These are phyloP conservation scores for Pisolithus sp. DNA, from an alignment of 768 basidiomycete species.

Conservation along the genomic window DNA sequence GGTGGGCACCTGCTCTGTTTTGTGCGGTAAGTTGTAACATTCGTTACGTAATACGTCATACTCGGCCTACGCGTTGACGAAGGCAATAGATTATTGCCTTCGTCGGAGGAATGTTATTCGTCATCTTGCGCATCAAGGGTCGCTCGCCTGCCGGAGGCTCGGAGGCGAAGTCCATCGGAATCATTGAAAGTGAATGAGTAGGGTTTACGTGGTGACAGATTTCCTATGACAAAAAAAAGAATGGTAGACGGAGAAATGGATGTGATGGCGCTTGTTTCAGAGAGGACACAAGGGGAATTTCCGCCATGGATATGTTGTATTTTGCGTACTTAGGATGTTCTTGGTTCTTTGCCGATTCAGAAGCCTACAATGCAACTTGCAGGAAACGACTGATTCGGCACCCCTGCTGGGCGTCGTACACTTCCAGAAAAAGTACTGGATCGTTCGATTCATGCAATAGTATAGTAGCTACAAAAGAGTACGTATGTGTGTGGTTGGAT, in stretches of 20 bases:
- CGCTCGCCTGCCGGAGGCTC: neutral
- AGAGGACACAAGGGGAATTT: too few relatives aligned
- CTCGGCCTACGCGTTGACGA: neutral
- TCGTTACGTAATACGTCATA: neutral
- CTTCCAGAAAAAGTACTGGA: too few relatives aligned
- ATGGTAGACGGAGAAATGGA: too few relatives aligned
- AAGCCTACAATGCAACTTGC: too few relatives aligned
- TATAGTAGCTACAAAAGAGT: neutral
- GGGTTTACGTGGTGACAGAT: too few relatives aligned
- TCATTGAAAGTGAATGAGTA: neutral
- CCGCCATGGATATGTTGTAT: too few relatives aligned
- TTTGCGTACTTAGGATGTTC: too few relatives aligned
- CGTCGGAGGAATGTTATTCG: neutral
- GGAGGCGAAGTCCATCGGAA: neutral
- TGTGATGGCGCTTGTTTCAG: too few relatives aligned
- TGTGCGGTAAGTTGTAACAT: constrained; percentile 29
- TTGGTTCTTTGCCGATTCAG: too few relatives aligned
- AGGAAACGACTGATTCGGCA: too few relatives aligned
- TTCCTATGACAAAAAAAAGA: too few relatives aligned
- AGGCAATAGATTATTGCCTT: neutral
- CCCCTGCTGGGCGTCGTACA: too few relatives aligned
- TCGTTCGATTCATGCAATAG: constrained; percentile 2
- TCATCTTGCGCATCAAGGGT: neutral
- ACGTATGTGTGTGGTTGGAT: neutral
- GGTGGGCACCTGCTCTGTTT: constrained; percentile 55